These are phyloP conservation scores for Ascochyta koolunga DNA, from an alignment of 2,329 filamentous ascomycete species.

Conservation along the genomic window DNA sequence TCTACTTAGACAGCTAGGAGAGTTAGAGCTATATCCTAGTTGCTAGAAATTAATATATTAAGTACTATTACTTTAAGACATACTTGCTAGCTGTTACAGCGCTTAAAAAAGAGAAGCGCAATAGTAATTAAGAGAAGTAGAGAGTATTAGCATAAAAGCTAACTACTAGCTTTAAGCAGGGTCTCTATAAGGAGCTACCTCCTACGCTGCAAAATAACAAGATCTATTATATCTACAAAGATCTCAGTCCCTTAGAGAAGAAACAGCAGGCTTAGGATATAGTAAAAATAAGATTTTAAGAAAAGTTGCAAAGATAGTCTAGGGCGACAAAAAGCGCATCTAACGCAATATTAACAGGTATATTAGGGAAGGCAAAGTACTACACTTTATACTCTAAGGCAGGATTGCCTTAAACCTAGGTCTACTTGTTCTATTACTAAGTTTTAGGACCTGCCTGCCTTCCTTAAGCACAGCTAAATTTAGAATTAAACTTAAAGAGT, in stretches of 20 bases:
- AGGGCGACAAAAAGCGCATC: neutral
- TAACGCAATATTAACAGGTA: neutral
- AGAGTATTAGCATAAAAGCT: neutral
- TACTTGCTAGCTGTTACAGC: neutral
- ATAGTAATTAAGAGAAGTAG: neutral
- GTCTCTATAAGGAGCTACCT: neutral
- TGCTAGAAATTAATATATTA: neutral
- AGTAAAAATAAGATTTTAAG: neutral
- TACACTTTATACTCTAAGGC: neutral
- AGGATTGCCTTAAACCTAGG: neutral
- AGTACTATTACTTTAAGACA: constrained; percentile 6
- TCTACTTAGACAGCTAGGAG: constrained; percentile 1
- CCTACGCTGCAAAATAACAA: neutral
- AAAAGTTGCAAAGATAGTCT: neutral
- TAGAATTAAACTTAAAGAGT: neutral
- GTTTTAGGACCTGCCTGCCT: neutral
- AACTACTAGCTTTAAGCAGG: neutral
- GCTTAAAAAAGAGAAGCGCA: neutral
- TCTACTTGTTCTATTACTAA: neutral
- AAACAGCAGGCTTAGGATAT: neutral
- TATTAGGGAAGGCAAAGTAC: neutral
- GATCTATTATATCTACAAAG: neutral
- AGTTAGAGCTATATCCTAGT: neutral
- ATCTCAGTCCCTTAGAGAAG: neutral
- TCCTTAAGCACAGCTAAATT: neutral